Conservation (phyloP, 208 protist genomes). For the Trypanosoma conorhini region DNA sequence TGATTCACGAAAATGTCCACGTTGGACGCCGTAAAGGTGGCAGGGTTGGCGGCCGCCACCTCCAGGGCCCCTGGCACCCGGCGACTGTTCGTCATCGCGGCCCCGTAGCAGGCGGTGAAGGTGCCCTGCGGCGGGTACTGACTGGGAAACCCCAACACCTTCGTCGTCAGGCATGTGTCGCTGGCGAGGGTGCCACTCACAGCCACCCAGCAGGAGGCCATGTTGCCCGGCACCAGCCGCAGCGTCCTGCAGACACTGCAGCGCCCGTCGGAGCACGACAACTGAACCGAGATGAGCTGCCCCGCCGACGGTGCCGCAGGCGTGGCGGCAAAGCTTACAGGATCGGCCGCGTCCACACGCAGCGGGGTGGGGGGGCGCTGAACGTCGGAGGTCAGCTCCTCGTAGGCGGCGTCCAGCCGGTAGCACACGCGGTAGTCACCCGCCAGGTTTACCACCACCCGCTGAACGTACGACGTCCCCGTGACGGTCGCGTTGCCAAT, state of each 20-base stretch:
- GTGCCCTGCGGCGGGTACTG: constrained; percentile 57
- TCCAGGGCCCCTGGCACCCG: constrained; percentile 68
- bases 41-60: constrained; percentile 66
- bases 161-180: constrained; percentile 56
- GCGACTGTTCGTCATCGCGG: constrained; percentile 29
- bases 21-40: constrained; percentile 36
- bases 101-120: constrained; percentile 86
- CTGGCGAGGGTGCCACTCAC: constrained; percentile 45
- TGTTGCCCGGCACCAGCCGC: constrained; percentile 62
- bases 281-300: constrained; percentile 62
- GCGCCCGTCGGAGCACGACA: constrained; percentile 38
- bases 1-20: constrained; percentile 80
- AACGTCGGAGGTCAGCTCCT: constrained; percentile 55
- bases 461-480: constrained; percentile 38
- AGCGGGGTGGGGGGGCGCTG: constrained; percentile 31
- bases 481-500: constrained; percentile 38
- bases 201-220: constrained; percentile 68
- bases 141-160: constrained; percentile 63
- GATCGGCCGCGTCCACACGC: constrained; percentile 48
- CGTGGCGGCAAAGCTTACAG: constrained; percentile 33
- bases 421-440: constrained; percentile 90
- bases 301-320: constrained; percentile 59
- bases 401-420: constrained; percentile 36
- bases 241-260: constrained; percentile 65
- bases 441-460: constrained; percentile 54